Base-by-base conservation (phyloP, 225 moss, liverwort and hornwort species). In the Asterella californica region DNA sequence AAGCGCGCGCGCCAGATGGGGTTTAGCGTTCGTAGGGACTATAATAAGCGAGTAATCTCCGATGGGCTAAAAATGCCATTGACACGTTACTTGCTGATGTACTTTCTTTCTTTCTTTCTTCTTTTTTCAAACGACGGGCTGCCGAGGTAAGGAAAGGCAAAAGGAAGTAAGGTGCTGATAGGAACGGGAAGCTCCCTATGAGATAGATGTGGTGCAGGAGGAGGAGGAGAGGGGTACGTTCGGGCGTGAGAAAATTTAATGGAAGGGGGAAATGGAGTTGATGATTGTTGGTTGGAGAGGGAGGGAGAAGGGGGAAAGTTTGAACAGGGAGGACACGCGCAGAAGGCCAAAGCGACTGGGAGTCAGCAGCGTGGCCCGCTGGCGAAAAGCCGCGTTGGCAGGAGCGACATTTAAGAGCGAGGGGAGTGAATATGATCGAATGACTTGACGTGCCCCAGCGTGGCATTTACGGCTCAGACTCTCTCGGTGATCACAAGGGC, bases 341-440 rank as follows among this genome's bases (percentile, higher is more conserved):
- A 70, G 42, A 12, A 32, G 71, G 72, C 61, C 63, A 59, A 73
- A 74, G 80, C 63, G 81, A 53, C 81, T 81, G 65, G 49, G n/a
- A 81, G 59, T 70, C 71, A 72, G 54, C 34, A 69, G 81, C 75
- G 81, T 81, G 81, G 81, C 81, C 75, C 33, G 80, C 80, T 80
- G 80, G 80, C 80, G 54, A 75, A 81, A 81, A 81, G 75, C 81
- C 81, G 81, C 67, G 81, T 81, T 81, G 81, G 64, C 81, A 81
- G 81, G 50, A 48, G 49, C 6, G 72, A 81, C 81, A 42, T 66
- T 81, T 67, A 81, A 81, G 81, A 81, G 21, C 74, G 50, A n/a
- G 22, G 75, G 34, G 49, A 52, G 73, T 73, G 24, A 73, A n/a
- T n/a, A n/a, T n/a, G n/a, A 73, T 29, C 29, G 71, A 70, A 79